These are phyloP conservation scores for Salix caprea DNA, from an alignment of 345 rosid genomes.

Conservation along the genomic window DNA sequence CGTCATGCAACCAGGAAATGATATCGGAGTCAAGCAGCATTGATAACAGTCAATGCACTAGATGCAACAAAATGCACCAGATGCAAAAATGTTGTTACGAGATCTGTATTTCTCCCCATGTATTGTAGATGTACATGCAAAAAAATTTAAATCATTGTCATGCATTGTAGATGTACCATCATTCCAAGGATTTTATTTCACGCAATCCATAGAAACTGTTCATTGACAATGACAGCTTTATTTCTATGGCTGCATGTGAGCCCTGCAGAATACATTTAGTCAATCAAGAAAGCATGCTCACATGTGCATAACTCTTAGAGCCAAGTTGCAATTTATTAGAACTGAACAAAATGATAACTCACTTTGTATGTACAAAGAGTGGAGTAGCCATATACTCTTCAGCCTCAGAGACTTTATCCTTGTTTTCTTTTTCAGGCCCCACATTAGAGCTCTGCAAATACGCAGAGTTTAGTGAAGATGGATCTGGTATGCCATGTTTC, in stretches of 20 bases:
- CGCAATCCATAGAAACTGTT: too few species aligned
- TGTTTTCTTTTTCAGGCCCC: slow-evolving; percentile 49
- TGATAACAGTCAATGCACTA: background rate
- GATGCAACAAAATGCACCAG: background rate
- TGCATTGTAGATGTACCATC: too few species aligned
- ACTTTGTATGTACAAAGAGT: slow-evolving; percentile 77
- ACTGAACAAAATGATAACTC: slow-evolving; percentile 24
- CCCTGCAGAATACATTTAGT: too few species aligned
- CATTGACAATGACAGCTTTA: too few species aligned
- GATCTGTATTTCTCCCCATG: background rate
- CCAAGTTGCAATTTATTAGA: background rate
- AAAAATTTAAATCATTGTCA: too few species aligned
- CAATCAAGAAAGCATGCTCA: too few species aligned
- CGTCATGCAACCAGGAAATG: background rate
- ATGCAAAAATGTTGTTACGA: background rate
- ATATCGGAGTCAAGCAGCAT: background rate
- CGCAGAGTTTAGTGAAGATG: slow-evolving; percentile 44
- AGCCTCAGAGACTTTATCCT: slow-evolving; percentile 43
- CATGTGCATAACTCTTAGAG: too few species aligned
- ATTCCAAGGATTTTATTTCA: too few species aligned
- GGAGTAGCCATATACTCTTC: slow-evolving; percentile 72
- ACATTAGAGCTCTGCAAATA: slow-evolving; percentile 41
- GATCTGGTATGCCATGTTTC: slow-evolving; percentile 84
- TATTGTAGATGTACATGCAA: too few species aligned
- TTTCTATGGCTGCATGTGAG: too few species aligned